Percentiles rank a stretch among this genome's conserved stretches.
Evolutionary conservation across 352 stramenopile genomes (phyloP).

Genomic region (Phytopythium chamaehyphon): DNA sequence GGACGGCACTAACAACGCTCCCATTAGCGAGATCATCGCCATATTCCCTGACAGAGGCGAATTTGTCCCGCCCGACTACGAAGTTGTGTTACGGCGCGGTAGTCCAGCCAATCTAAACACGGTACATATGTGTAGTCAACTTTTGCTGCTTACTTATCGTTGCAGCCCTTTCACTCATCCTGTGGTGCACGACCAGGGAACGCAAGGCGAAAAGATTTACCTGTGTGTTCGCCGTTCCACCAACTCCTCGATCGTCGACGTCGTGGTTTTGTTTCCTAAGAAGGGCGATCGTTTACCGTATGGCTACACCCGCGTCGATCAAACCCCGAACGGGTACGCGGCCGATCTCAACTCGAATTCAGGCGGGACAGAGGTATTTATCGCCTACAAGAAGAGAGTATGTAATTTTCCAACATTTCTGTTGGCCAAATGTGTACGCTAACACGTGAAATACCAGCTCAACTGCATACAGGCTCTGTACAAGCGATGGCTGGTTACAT

Average conservation of each 20-base stretch:
- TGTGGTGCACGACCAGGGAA: constrained; percentile 37
- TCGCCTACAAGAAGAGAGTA: constrained; percentile 84
- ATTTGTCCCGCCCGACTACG: constrained; percentile 73
- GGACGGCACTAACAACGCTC: constrained; percentile 43
- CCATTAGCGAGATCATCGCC: constrained; percentile 73
- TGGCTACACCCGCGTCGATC: constrained; percentile 57
- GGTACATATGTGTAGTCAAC: constrained; percentile 19
- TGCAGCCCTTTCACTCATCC: too few relatives aligned
- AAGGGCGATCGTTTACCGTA: constrained; percentile 85
- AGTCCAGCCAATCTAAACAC: constrained; percentile 70
- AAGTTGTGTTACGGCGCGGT: constrained; percentile 58
- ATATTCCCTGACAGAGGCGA: constrained; percentile 78
- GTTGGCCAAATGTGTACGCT: neutral
- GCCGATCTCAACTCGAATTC: constrained; percentile 75
- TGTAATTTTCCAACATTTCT: neutral
- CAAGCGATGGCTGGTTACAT: constrained; percentile 35
- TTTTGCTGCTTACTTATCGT: neutral
- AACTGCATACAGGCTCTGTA: constrained; percentile 29
- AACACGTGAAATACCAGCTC: constrained; percentile 15
- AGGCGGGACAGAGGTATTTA: constrained; percentile 65
- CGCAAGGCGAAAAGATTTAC: constrained; percentile 77
- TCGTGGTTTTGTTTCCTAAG: constrained; percentile 69
- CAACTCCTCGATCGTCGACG: constrained; percentile 56
- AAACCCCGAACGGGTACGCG: constrained; percentile 54
- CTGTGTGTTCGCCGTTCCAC: constrained; percentile 71